Evolutionary conservation across 1,139 yeast genomes (phyloP), one percentile per base, ranked within the genome.

Genomic region (Pichia kudriavzevii): DNA sequence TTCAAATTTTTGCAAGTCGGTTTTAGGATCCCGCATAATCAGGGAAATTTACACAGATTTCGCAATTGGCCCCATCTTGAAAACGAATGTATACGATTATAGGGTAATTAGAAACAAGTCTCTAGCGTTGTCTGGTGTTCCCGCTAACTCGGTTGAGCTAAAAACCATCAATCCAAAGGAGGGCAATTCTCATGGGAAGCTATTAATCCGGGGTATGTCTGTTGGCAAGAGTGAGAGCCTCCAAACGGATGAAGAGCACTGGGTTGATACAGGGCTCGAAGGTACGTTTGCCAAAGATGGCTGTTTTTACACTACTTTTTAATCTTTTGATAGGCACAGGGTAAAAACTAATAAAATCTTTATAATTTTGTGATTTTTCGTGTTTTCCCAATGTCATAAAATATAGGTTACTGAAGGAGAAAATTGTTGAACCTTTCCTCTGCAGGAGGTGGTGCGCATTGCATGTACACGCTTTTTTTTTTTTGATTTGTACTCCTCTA

Each of bases 271-370:
- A 8, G 67, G 69, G 1, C 59, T 76, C 2, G 52, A 49, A 26
- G 88, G 84, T 0, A 62, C 63, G 30, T 79, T 79, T 69, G 91
- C 87, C 9, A 63, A 58, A 30, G 93, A 81, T 55, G 88, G 91
- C 1, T 79, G 91, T 50, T 69, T 80, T 46, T 81, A 76, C 50
- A n/a, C n/a, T n/a, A n/a, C n/a, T n/a, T n/a, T n/a, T n/a, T n/a
- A n/a, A n/a, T n/a, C n/a, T n/a, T n/a, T n/a, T n/a, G n/a, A n/a
- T n/a, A n/a, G n/a, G n/a, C n/a, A n/a, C n/a, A n/a, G n/a, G n/a
- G n/a, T n/a, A n/a, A n/a, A n/a, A n/a, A n/a, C n/a, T n/a, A n/a
- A n/a, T n/a, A n/a, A n/a, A n/a, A n/a, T n/a, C n/a, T n/a, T n/a
- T n/a, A n/a, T n/a, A n/a, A n/a, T n/a, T n/a, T n/a, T n/a, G n/a